Evolutionary conservation across 2,329 filamentous ascomycete species (phyloP).

Genomic region (Xylogone sp.): DNA sequence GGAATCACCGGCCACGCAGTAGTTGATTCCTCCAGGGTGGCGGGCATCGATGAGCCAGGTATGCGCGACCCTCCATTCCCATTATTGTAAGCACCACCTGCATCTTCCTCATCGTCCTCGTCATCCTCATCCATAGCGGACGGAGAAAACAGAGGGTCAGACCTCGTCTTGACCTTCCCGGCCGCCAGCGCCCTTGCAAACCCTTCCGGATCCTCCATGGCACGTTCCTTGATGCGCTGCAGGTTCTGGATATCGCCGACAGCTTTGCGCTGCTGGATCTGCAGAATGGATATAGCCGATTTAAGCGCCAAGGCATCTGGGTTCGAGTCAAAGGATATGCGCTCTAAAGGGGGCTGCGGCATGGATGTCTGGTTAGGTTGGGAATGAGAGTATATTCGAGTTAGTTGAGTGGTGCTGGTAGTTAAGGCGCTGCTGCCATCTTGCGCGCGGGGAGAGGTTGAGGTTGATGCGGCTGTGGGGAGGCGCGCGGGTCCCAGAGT

Average conservation of each 20-base stretch:
- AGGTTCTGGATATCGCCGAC: slow-evolving; percentile 70
- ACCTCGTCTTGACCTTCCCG: slow-evolving; percentile 48
- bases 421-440: not conserved
- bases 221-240: slow-evolving; percentile 65
- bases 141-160: slow-evolving; percentile 16
- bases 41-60: no score
- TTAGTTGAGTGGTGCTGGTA: slow-evolving; percentile 2
- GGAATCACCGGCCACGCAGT: slow-evolving; percentile 62
- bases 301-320: slow-evolving; percentile 84
- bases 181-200: slow-evolving; percentile 67
- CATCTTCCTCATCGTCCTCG: slow-evolving; percentile 28
- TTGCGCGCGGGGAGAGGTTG: not conserved
- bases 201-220: slow-evolving; percentile 64
- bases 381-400: slow-evolving; percentile 38
- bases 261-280: slow-evolving; percentile 79
- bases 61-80: slow-evolving; percentile 1
- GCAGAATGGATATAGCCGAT: slow-evolving; percentile 80
- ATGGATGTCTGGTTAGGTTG: slow-evolving; percentile 39
- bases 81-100: slow-evolving; percentile 13
- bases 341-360: slow-evolving; percentile 36
- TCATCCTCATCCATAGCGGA: slow-evolving; percentile 24
- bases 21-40: no score
- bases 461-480: slow-evolving; percentile 4
- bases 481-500: slow-evolving; percentile 13
- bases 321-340: slow-evolving; percentile 61